Conservation (phyloP, 169 alveolate species). For the Plasmodium falciparum region DNA sequence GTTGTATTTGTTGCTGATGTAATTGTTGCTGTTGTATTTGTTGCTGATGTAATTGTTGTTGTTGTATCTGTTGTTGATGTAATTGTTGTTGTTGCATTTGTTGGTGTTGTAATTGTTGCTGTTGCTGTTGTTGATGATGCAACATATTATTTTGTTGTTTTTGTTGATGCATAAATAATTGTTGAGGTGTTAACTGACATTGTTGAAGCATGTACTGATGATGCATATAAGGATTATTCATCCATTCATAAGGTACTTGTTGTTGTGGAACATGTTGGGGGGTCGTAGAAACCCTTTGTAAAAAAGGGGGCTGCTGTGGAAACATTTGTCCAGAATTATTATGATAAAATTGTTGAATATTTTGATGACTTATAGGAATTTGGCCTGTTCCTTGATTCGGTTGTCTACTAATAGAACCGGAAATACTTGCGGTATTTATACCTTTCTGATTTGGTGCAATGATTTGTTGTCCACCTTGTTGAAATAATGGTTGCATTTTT, state of each 20-base stretch:
- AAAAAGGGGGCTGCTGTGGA: slow-evolving; percentile 39
- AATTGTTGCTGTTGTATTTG: slow-evolving; percentile 16
- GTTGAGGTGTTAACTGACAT: slow-evolving; percentile 60
- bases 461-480: slow-evolving; percentile 36
- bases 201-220: slow-evolving; percentile 71
- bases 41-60: slow-evolving; percentile 21
- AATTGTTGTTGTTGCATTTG: not conserved
- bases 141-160: not conserved
- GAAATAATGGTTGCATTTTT: slow-evolving; percentile 18
- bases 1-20: not conserved
- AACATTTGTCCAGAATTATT: slow-evolving; percentile 25
- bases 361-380: slow-evolving; percentile 31
- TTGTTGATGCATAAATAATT: slow-evolving; percentile 38
- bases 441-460: slow-evolving; percentile 21
- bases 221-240: slow-evolving; percentile 60
- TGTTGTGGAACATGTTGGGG: slow-evolving; percentile 35
- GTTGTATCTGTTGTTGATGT: slow-evolving; percentile 25
- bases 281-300: slow-evolving; percentile 21
- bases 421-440: slow-evolving; percentile 21
- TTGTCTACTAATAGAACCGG: slow-evolving; percentile 58
- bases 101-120: slow-evolving; percentile 6
- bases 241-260: slow-evolving; percentile 45
- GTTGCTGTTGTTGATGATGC: slow-evolving; percentile 17
- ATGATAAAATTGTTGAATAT: slow-evolving; percentile 37
- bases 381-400: slow-evolving; percentile 28